These are phyloP conservation scores for Clavariopsis aquatica DNA, from an alignment of 495 filamentous ascomycete genomes.

Conservation along the genomic window DNA sequence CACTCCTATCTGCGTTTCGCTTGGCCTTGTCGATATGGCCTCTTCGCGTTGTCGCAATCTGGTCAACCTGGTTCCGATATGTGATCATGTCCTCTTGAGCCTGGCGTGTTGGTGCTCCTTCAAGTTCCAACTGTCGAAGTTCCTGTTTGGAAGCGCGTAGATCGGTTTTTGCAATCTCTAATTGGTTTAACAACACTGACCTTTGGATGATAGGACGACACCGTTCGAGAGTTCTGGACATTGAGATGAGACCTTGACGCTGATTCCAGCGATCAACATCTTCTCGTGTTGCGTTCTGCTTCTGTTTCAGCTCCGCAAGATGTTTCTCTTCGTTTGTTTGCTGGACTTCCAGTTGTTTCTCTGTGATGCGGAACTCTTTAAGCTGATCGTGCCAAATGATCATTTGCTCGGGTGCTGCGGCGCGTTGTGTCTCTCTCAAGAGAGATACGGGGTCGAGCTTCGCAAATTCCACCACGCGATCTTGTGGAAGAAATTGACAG, in stretches of 20 bases:
- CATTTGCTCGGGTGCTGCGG: constrained; percentile 80
- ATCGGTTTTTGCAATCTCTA: constrained; percentile 21
- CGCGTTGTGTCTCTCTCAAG: constrained; percentile 79
- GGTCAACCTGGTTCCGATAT: constrained; percentile 47
- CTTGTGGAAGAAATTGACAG: constrained; percentile 96
- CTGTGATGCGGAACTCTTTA: constrained; percentile 66
- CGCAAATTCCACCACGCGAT: constrained; percentile 93
- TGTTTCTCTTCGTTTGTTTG: constrained; percentile 61
- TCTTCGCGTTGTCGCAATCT: constrained; percentile 56
- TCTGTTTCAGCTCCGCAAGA: constrained; percentile 64
- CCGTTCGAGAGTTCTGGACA: constrained; percentile 65
- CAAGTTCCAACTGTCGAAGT: constrained; percentile 53
- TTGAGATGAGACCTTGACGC: constrained; percentile 64
- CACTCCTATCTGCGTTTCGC: constrained; percentile 52
- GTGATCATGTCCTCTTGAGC: constrained; percentile 29
- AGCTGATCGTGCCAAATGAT: constrained; percentile 73
- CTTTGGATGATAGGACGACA: constrained; percentile 68
- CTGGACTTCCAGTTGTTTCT: constrained; percentile 63
- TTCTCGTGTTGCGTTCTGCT: constrained; percentile 74
- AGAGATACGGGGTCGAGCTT: constrained; percentile 82
- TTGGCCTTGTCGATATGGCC: constrained; percentile 56
- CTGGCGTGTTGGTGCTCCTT: constrained; percentile 59
- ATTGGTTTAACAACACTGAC: constrained; percentile 47
- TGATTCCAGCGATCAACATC: constrained; percentile 84
- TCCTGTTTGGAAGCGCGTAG: constrained; percentile 45